Percentiles rank a stretch among this genome's conserved stretches.
Conservation (phyloP, 2,329 filamentous ascomycete genomes). For the Colletotrichum magnum region DNA sequence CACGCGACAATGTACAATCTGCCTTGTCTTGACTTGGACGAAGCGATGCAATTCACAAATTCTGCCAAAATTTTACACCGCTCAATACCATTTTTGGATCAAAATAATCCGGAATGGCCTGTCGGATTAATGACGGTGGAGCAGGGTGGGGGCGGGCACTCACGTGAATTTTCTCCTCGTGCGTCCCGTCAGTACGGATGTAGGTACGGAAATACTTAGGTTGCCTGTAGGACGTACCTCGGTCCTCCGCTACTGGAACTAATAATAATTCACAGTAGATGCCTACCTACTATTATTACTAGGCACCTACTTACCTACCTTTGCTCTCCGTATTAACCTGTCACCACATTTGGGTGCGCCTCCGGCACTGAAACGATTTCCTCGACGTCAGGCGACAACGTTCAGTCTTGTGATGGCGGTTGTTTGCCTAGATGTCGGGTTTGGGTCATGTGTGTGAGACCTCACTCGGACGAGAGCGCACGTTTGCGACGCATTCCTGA, state of each 20-base stretch:
- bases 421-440: not conserved
- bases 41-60: conserved; percentile 46
- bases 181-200: too few relatives aligned
- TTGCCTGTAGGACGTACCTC: too few relatives aligned
- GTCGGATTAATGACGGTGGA: conserved; percentile 32
- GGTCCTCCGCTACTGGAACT: too few relatives aligned
- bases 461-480: not conserved
- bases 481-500: not conserved
- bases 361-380: too few relatives aligned
- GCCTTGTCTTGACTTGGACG: conserved; percentile 25
- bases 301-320: too few relatives aligned
- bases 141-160: not conserved
- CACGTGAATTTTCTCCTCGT: conserved; percentile 23
- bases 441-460: not conserved
- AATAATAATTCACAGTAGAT: too few relatives aligned
- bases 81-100: conserved; percentile 42
- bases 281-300: too few relatives aligned
- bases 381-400: too few relatives aligned
- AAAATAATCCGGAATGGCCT: conserved; percentile 29
- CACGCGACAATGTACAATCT: conserved; percentile 23
- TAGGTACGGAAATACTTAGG: too few relatives aligned
- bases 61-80: conserved; percentile 61
- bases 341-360: too few relatives aligned
- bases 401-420: too few relatives aligned
- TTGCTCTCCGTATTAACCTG: too few relatives aligned